Evolutionary conservation across 2,329 filamentous ascomycete genomes (phyloP).

Genomic region (Aspergillus clavatus): DNA sequence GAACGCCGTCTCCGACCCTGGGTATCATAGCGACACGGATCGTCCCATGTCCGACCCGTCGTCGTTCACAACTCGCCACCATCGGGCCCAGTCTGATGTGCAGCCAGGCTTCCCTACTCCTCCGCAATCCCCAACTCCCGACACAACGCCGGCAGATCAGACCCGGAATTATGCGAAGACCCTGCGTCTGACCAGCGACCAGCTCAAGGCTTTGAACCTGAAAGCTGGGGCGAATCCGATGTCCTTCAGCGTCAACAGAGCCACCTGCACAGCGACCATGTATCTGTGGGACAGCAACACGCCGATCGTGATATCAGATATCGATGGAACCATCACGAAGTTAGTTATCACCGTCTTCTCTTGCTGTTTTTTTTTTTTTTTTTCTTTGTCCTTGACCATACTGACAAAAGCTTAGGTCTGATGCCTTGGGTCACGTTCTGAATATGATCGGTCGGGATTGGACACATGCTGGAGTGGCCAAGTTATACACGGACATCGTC

Average conservation of each 20-base stretch:
- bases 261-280: conserved; percentile 87
- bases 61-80: conserved; percentile 45
- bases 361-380: not conserved
- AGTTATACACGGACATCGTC: conserved; percentile 92
- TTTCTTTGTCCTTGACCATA: not conserved
- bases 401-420: conserved; percentile 51
- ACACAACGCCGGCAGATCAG: conserved; percentile 55
- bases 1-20: conserved; percentile 88
- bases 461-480: conserved; percentile 95
- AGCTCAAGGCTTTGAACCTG: conserved; percentile 78
- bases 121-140: conserved; percentile 48
- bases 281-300: conserved; percentile 89
- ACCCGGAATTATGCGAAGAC: conserved; percentile 95
- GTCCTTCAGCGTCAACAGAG: conserved; percentile 93
- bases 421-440: conserved; percentile 86
- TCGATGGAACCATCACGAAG: conserved; percentile 98
- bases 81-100: conserved; percentile 60
- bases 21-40: conserved; percentile 85
- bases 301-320: conserved; percentile 96
- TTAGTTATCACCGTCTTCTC: conserved; percentile 23
- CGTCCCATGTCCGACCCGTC: conserved; percentile 67
- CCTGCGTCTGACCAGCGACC: conserved; percentile 86
- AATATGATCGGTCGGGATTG: conserved; percentile 97
- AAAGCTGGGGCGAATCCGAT: conserved; percentile 85
- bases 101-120: conserved; percentile 63